Evolutionary conservation across 78 protist species (phyloP), one percentile per base, ranked within the genome.

Genomic region (Dictyostelium citrinum): DNA sequence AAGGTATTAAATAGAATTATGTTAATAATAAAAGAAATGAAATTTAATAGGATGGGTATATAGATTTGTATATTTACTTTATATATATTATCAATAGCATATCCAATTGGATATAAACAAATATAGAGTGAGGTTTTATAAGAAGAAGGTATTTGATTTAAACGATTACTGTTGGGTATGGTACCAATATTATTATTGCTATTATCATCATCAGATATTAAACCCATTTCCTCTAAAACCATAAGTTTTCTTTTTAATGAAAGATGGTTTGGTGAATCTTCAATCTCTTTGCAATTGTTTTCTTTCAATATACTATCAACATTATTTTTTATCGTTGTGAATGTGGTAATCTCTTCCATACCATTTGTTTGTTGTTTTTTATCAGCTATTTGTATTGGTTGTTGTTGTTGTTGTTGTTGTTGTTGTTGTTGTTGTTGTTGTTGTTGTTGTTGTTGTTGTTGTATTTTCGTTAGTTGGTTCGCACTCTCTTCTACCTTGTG

Each of bases 61-160:
- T 31, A n/a, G n/a, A n/a, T n/a, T n/a, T n/a, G n/a, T n/a, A 31
- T 45, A 39, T 31, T n/a, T 84, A 84, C 91, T 37, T 77, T 84
- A 37, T 74, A 24, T 35, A 84, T 49, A 51, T 84, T 84, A 37
- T 84, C 82, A 72, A 84, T 46, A 3, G 78, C n/a, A 55, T 72
- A 84, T 31, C 91, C 91, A 24, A 45, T 55, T 33, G 91, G 61
- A 24, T 72, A 84, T 14, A 84, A 60, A 20, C 55, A 41, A 27
- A 84, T 84, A 37, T 72, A 84, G 17, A 84, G 22, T 35, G 82
- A 51, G 24, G 91, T 20, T 72, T 84, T 84, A 17, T 70, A 35
- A 2, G 16, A 29, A 11, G 71, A 51, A 8, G 70, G 70, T 1
- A 37, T 29, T 12, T 70, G 67, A 46, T 35, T 22, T 45, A 35